phyloP scores from a whole-genome alignment of 106 monocot genomes.

The Gastrodia elata region DNA sequence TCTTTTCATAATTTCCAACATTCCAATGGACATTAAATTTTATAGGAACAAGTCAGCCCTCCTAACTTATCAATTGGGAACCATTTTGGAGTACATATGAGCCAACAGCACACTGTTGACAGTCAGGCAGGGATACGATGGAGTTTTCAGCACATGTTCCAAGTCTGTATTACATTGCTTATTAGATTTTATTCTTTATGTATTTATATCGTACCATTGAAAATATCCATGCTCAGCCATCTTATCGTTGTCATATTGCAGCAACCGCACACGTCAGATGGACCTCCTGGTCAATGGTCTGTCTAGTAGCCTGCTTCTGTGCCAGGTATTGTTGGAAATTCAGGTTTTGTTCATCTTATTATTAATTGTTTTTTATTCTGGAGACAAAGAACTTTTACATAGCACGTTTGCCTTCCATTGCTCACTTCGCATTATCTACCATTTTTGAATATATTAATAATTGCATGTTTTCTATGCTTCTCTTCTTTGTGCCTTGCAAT shows the following conservation, averaged over 20 bases:
- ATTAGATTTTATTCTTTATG: background rate
- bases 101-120: slow-evolving; percentile 34
- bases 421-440: background rate
- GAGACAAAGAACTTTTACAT: background rate
- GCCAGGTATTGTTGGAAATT: background rate
- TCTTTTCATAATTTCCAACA: background rate
- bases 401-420: background rate
- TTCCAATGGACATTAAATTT: slow-evolving; percentile 4
- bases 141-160: slow-evolving; percentile 43
- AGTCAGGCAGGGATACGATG: slow-evolving; percentile 36
- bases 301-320: slow-evolving; percentile 19
- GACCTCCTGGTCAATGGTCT: slow-evolving; percentile 41
- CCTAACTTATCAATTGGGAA: slow-evolving; percentile 41
- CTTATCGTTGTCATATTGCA: slow-evolving; percentile 15
- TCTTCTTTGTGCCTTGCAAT: background rate
- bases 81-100: slow-evolving; percentile 41
- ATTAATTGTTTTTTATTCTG: background rate
- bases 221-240: background rate
- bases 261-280: slow-evolving; percentile 35
- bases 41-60: slow-evolving; percentile 34
- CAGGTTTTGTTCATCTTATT: background rate
- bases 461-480: background rate
- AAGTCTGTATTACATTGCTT: slow-evolving; percentile 19
- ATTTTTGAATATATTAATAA: background rate
- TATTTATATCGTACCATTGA: background rate